These are phyloP conservation scores for Pleurostoma richardsiae DNA, from an alignment of 2,329 filamentous ascomycete species.

Conservation along the genomic window DNA sequence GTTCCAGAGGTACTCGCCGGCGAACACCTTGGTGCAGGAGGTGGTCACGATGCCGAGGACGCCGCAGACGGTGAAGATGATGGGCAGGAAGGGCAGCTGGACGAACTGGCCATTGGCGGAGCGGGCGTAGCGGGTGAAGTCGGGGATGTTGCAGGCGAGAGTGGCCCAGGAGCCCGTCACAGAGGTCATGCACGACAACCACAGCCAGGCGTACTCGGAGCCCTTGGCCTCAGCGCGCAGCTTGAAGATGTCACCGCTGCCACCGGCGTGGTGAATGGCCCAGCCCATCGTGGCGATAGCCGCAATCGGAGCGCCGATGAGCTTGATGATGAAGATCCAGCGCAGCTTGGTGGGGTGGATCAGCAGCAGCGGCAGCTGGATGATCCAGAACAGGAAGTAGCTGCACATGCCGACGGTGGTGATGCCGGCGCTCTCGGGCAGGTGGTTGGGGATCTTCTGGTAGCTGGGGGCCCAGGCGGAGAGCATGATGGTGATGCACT, in stretches of 20 bases:
- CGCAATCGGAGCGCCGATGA: slow-evolving; percentile 47
- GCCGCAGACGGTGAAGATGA: slow-evolving; percentile 42
- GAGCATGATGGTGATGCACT: slow-evolving; percentile 37
- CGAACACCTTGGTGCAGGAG: slow-evolving; percentile 46
- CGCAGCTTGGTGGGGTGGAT: slow-evolving; percentile 29
- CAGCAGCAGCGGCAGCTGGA: slow-evolving; percentile 48
- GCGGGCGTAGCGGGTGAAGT: slow-evolving; percentile 44
- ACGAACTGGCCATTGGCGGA: slow-evolving; percentile 28
- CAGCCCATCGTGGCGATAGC: slow-evolving; percentile 60
- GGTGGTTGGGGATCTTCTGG: slow-evolving; percentile 42
- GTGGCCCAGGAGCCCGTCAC: slow-evolving; percentile 37
- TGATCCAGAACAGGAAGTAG: slow-evolving; percentile 48
- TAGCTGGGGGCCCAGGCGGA: slow-evolving; percentile 50
- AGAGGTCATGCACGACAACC: slow-evolving; percentile 30
- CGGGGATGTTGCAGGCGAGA: slow-evolving; percentile 43
- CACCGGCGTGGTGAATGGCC: slow-evolving; percentile 53
- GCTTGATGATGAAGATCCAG: slow-evolving; percentile 38
- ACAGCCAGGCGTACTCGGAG: slow-evolving; percentile 46
- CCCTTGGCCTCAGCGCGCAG: slow-evolving; percentile 27
- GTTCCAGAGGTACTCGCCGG: slow-evolving; percentile 45
- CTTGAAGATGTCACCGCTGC: slow-evolving; percentile 35
- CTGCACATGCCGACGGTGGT: slow-evolving; percentile 45
- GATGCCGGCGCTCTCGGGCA: slow-evolving; percentile 46
- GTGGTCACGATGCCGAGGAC: slow-evolving; percentile 53
- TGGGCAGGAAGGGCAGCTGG: slow-evolving; percentile 37